These are phyloP conservation scores for Phaeomoniella chlamydospora DNA, from an alignment of 2,329 filamentous ascomycete species.

Conservation along the genomic window DNA sequence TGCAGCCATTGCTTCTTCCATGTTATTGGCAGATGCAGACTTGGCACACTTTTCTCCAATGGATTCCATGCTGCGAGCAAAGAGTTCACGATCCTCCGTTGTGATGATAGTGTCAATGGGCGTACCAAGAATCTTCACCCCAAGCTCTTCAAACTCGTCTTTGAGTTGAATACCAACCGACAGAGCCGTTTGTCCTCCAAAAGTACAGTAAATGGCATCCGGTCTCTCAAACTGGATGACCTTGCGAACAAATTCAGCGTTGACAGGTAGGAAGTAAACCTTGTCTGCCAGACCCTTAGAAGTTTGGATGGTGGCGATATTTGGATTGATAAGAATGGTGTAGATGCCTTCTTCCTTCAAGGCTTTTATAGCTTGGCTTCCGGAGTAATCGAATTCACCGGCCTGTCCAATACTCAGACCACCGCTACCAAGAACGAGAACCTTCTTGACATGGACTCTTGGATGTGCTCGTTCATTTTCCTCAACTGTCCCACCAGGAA, in stretches of 20 bases:
- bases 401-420: slow-evolving; percentile 95
- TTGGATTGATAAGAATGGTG: slow-evolving; percentile 95
- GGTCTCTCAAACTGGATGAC: slow-evolving; percentile 90
- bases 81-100: slow-evolving; percentile 93
- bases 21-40: slow-evolving; percentile 77
- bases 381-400: slow-evolving; percentile 97
- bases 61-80: slow-evolving; percentile 94
- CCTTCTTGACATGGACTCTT: slow-evolving; percentile 78
- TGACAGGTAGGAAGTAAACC: slow-evolving; percentile 96
- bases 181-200: slow-evolving; percentile 94
- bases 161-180: slow-evolving; percentile 94
- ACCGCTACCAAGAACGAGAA: slow-evolving; percentile 83
- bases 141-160: slow-evolving; percentile 85
- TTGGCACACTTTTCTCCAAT: slow-evolving; percentile 97
- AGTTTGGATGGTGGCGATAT: slow-evolving; percentile 97
- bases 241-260: slow-evolving; percentile 92
- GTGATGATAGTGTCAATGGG: slow-evolving; percentile 98
- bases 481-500: slow-evolving; percentile 69
- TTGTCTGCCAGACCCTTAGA: slow-evolving; percentile 96
- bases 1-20: slow-evolving; percentile 76
- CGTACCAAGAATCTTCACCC: slow-evolving; percentile 88
- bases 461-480: slow-evolving; percentile 69
- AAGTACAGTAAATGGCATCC: slow-evolving; percentile 94
- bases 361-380: slow-evolving; percentile 95
- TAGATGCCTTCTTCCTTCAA: slow-evolving; percentile 97